phyloP scores from a whole-genome alignment of 2,329 filamentous ascomycete genomes.

The Clonostachys solani region DNA sequence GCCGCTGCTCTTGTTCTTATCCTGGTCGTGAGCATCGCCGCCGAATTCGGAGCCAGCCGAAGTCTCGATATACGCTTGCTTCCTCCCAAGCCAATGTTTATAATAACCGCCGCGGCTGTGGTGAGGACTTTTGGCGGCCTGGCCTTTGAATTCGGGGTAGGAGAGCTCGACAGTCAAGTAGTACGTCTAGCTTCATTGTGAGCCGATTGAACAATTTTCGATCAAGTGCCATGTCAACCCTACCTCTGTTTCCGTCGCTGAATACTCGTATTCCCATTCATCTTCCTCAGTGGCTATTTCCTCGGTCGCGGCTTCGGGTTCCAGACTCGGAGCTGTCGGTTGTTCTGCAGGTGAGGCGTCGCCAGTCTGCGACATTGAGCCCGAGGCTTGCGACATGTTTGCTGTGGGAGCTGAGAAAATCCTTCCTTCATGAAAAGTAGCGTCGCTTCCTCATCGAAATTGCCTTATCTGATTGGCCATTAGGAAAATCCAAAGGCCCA shows the following conservation, averaged over 20 bases:
- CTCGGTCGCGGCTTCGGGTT: too few species aligned
- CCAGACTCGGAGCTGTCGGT: too few species aligned
- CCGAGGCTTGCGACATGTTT: too few species aligned
- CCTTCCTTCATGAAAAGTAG: too few species aligned
- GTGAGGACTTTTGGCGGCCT: constrained; percentile 29
- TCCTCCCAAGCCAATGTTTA: constrained; percentile 19
- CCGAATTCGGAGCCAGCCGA: neutral
- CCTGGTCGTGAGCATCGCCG: too few species aligned
- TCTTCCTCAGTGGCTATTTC: constrained; percentile 28
- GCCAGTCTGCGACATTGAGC: too few species aligned
- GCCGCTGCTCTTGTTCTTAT: too few species aligned
- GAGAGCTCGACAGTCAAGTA: constrained; percentile 62
- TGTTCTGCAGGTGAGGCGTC: too few species aligned
- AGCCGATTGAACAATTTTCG: neutral
- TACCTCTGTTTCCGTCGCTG: constrained; percentile 58
- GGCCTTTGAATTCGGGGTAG: constrained; percentile 50
- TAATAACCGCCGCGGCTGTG: constrained; percentile 41
- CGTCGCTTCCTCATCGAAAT: too few species aligned
- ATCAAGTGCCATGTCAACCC: neutral
- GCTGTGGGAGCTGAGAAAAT: too few species aligned
- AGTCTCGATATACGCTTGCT: neutral
- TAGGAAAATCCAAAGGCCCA: too few species aligned
- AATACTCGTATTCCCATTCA: constrained; percentile 67
- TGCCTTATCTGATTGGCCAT: too few species aligned
- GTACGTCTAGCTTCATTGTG: constrained; percentile 43